These are phyloP conservation scores for Fusarium palustre DNA, from an alignment of 2,329 filamentous ascomycete genomes.

Conservation along the genomic window DNA sequence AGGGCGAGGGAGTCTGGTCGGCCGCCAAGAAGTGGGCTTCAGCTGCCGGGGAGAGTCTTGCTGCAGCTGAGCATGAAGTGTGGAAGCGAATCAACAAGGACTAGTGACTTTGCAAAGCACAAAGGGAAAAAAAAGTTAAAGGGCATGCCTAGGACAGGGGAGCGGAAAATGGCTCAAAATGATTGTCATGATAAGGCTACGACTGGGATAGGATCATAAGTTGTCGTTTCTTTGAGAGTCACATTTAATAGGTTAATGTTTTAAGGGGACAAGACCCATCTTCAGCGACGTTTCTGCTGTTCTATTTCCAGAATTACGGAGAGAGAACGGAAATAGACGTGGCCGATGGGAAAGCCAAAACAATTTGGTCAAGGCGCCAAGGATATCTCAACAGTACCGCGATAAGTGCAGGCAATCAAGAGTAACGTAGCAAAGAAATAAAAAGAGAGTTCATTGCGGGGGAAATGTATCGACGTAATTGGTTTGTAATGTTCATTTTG, in stretches of 20 bases:
- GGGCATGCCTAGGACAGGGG: constrained; percentile 16
- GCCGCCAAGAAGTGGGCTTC: constrained; percentile 69
- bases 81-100: constrained; percentile 73
- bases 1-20: constrained; percentile 64
- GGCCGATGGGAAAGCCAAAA: constrained; percentile 24
- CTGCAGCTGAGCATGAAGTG: constrained; percentile 69
- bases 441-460: constrained; percentile 38
- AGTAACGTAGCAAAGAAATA: constrained; percentile 34
- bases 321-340: constrained; percentile 28
- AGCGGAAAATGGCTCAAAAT: constrained; percentile 9
- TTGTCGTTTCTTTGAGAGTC: constrained; percentile 36
- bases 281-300: constrained; percentile 37
- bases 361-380: constrained; percentile 21
- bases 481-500: constrained; percentile 44
- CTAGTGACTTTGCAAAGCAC: constrained; percentile 44
- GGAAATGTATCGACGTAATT: constrained; percentile 36
- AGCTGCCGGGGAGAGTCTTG: constrained; percentile 67
- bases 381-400: not conserved
- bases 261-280: constrained; percentile 39
- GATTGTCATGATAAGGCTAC: constrained; percentile 39
- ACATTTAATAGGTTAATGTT: constrained; percentile 42
- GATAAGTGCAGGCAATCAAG: constrained; percentile 7
- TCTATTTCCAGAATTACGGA: constrained; percentile 45
- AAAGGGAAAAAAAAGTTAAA: not conserved
- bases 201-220: constrained; percentile 29